These are phyloP conservation scores for Colletotrichum tanaceti DNA, from an alignment of 2,329 filamentous ascomycete species.

Conservation along the genomic window DNA sequence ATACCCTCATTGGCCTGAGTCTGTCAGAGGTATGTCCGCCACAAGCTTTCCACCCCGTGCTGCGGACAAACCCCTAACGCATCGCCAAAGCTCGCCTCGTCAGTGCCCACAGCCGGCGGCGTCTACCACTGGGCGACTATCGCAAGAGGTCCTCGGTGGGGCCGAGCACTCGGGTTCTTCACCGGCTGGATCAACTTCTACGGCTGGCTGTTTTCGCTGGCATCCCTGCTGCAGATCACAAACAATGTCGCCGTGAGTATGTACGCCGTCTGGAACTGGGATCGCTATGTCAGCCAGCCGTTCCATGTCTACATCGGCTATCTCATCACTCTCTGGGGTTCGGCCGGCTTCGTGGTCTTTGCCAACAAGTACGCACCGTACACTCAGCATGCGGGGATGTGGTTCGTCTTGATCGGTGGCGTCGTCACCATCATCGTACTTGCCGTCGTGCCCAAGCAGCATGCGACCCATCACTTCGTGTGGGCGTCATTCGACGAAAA, in stretches of 20 bases:
- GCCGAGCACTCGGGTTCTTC: slow-evolving; percentile 62
- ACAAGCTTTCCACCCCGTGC: not conserved
- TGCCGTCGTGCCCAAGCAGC: slow-evolving; percentile 62
- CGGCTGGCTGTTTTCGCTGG: slow-evolving; percentile 72
- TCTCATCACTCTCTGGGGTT: slow-evolving; percentile 65
- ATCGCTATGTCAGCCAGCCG: slow-evolving; percentile 58
- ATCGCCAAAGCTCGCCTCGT: slow-evolving; percentile 64
- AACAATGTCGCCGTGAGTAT: slow-evolving; percentile 70
- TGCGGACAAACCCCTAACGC: slow-evolving; percentile 21
- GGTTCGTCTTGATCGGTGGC: slow-evolving; percentile 65
- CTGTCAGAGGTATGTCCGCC: slow-evolving; percentile 51
- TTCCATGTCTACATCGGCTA: slow-evolving; percentile 73
- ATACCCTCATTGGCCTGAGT: slow-evolving; percentile 56
- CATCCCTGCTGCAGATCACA: slow-evolving; percentile 68
- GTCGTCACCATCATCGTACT: slow-evolving; percentile 65
- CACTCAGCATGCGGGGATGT: slow-evolving; percentile 63
- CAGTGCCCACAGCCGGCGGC: slow-evolving; percentile 68
- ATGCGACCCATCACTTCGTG: slow-evolving; percentile 64
- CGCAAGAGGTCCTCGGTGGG: slow-evolving; percentile 65
- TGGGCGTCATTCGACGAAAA: slow-evolving; percentile 62
- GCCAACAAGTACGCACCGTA: slow-evolving; percentile 67
- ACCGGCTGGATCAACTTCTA: slow-evolving; percentile 65
- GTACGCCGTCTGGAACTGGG: slow-evolving; percentile 69
- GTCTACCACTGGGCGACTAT: slow-evolving; percentile 72
- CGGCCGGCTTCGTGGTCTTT: slow-evolving; percentile 64